Evolutionary conservation across 495 filamentous ascomycete species (phyloP).

Genomic region (Stereocaulon alpinum): DNA sequence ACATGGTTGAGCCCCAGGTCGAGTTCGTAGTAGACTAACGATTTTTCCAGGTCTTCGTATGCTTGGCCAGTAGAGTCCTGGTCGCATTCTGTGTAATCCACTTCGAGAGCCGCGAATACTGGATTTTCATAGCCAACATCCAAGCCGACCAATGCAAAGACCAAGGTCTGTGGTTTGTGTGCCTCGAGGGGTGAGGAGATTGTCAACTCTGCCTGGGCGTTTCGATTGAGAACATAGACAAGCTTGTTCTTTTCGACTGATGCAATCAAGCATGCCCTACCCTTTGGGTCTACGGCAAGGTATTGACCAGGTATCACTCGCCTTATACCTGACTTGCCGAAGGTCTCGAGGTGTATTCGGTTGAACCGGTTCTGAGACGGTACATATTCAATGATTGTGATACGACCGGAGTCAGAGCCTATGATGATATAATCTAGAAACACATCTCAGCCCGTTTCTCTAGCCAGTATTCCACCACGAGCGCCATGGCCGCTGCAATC

Average conservation of each 20-base stretch:
- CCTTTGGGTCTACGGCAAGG: constrained; percentile 87
- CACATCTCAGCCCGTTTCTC: constrained; percentile 49
- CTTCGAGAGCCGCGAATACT: constrained; percentile 85
- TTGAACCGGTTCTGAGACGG: constrained; percentile 79
- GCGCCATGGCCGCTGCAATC: constrained; percentile 19
- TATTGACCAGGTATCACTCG: constrained; percentile 93
- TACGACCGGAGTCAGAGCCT: constrained; percentile 88
- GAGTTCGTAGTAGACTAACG: constrained; percentile 91
- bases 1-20: constrained; percentile 96
- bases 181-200: constrained; percentile 98
- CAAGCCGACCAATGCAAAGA: constrained; percentile 74
- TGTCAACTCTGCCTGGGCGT: constrained; percentile 84
- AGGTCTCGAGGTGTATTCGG: constrained; percentile 88
- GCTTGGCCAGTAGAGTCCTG: constrained; percentile 83
- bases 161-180: constrained; percentile 86
- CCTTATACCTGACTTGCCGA: constrained; percentile 92
- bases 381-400: constrained; percentile 87
- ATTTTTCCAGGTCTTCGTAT: constrained; percentile 71
- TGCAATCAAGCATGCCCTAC: constrained; percentile 86
- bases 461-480: constrained; percentile 24
- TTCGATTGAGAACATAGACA: constrained; percentile 95
- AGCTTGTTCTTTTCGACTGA: constrained; percentile 98
- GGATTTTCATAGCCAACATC: constrained; percentile 97
- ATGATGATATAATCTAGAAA: constrained; percentile 88
- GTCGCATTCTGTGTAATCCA: constrained; percentile 86